Evolutionary conservation across 257 asterid species (phyloP).

Genomic region (Leonotis leonurus): DNA sequence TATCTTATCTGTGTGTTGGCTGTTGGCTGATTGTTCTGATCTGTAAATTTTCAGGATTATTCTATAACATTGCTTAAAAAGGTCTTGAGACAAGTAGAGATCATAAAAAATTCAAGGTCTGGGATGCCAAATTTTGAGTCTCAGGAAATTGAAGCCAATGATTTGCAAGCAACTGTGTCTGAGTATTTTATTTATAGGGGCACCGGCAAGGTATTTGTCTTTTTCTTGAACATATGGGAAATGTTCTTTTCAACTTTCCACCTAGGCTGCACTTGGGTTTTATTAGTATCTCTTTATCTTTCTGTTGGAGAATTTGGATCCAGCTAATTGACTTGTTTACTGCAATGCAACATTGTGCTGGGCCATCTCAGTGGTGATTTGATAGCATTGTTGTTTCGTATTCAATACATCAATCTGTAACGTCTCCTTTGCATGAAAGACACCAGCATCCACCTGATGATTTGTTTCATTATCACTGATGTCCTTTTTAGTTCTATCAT

Average conservation of each 20-base stretch:
- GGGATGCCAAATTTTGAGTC: slow-evolving; percentile 88
- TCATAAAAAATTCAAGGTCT: slow-evolving; percentile 84
- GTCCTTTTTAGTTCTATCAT: too few relatives aligned
- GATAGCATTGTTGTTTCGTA: neutral
- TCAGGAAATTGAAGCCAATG: slow-evolving; percentile 79
- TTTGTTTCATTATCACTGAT: neutral
- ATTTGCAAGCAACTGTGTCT: slow-evolving; percentile 73
- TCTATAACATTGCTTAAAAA: slow-evolving; percentile 76
- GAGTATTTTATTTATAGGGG: slow-evolving; percentile 85
- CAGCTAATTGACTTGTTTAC: too few relatives aligned
- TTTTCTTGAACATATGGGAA: neutral
- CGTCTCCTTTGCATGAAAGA: slow-evolving; percentile 2
- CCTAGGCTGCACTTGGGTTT: slow-evolving; percentile 13
- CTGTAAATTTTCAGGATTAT: slow-evolving; percentile 62
- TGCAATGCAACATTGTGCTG: neutral
- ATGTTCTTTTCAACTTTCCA: neutral
- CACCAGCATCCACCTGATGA: neutral
- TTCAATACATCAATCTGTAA: slow-evolving; percentile 2
- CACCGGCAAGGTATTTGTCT: slow-evolving; percentile 71
- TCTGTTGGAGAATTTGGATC: too few relatives aligned
- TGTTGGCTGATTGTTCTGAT: slow-evolving; percentile 21
- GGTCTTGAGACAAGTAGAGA: slow-evolving; percentile 75
- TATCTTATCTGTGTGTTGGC: neutral
- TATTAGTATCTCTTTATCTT: neutral
- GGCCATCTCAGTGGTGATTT: neutral